A percentile compares a stretch with the other conserved stretches of the same genome.
Evolutionary conservation across 129 eudicot genomes (phyloP).

Genomic region (Flaveria sonorensis): DNA sequence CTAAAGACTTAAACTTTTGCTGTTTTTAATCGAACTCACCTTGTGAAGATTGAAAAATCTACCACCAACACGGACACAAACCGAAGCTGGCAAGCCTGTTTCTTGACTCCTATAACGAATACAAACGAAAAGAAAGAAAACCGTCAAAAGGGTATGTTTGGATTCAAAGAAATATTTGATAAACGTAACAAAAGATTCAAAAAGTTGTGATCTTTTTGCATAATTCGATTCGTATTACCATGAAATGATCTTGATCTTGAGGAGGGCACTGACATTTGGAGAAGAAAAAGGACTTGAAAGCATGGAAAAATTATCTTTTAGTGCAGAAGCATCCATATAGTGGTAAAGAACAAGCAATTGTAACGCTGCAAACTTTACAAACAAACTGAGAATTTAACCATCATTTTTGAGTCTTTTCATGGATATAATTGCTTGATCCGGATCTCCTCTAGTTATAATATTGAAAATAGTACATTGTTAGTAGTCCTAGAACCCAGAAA

Average conservation of each 20-base stretch:
- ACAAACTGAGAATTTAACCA: conserved; percentile 44
- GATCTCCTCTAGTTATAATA: conserved; percentile 37
- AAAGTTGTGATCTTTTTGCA: conserved; percentile 11
- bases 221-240: conserved; percentile 47
- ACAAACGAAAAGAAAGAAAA: conserved; percentile 22
- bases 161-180: conserved; percentile 6
- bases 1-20: background rate
- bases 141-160: conserved; percentile 19
- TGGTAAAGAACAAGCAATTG: conserved; percentile 20
- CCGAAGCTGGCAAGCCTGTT: conserved; percentile 80
- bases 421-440: conserved; percentile 50
- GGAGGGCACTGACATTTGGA: conserved; percentile 84
- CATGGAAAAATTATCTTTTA: conserved; percentile 45
- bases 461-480: conserved; percentile 30
- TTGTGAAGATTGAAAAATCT: conserved; percentile 80
- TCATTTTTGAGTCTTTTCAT: conserved; percentile 35
- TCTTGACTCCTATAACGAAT: conserved; percentile 71
- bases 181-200: conserved; percentile 5
- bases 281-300: conserved; percentile 77
- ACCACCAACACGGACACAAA: conserved; percentile 62
- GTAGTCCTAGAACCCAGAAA: conserved; percentile 48
- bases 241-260: conserved; percentile 88
- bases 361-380: conserved; percentile 25
- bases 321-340: conserved; percentile 28
- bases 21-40: conserved; percentile 41